Evolutionary conservation across 306 rosid species (phyloP), one percentile per base, ranked within the genome.

Genomic region (Lotus japonicus): DNA sequence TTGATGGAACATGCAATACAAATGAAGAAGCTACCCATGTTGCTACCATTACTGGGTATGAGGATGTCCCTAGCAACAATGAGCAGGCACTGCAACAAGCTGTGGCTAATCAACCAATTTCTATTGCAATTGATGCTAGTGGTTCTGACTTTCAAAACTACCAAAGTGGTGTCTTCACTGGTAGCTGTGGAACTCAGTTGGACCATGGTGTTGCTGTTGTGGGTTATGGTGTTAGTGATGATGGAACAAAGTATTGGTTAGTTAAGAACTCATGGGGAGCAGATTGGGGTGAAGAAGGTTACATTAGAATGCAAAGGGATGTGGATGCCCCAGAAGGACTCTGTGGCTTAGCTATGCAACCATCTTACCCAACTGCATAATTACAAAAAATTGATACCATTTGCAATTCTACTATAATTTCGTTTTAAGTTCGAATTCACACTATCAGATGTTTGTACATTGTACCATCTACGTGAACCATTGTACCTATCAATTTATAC

Each of bases 261-360:
- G 76, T 80, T 26, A 85, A 82, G 70, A 85, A 85, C 52, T 82
- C 89, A 0, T 85, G 83, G 85, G 83, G 89, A 13, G 16, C 68
- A 0, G 8, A 51, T 0, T 82, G 89, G 89, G 89, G 86, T 10
- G 86, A 84, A 53, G 13, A 69, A n/a, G 89, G 84, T 0, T 84
- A 84, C 56, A 76, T 78, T 18, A 66, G 72, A 19, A 78, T 84
- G 74, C 81, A 79, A 19, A 78, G 84, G 50, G 78, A 69, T 46
- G 46, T 83, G 2, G 56, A 11, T 23, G 80, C 87, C 3, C 4
- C 13, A 0, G 78, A 81, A 76, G 88, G 85, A 35, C 76, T 79
- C 0, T 79, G 81, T 52, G 87, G 88, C 61, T 79, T 86, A 9
- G 87, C 84, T 12, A 75, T 73, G 81, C 59, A 66, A 28, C 81